phyloP scores from a whole-genome alignment of 352 stramenopile species.

The Phytophthora aleatoria region DNA sequence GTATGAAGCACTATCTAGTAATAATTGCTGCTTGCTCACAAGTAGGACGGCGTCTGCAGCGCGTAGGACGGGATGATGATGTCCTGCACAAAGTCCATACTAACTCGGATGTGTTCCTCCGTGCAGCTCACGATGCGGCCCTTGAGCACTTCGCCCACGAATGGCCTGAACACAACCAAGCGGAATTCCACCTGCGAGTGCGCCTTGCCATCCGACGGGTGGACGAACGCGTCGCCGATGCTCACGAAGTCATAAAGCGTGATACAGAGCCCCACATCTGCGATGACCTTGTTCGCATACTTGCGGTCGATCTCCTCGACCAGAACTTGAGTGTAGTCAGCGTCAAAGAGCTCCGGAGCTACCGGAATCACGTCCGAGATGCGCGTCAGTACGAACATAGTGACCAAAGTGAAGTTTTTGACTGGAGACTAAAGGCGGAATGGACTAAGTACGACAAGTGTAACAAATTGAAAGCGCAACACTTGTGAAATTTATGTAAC shows the following conservation, averaged over 20 bases:
- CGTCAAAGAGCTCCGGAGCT: constrained; percentile 77
- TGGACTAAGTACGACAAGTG: constrained; percentile 10
- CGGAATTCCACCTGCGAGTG: constrained; percentile 91
- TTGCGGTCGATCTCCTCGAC: constrained; percentile 91
- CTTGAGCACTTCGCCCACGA: constrained; percentile 89
- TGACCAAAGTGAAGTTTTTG: constrained; percentile 1
- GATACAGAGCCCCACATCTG: constrained; percentile 87
- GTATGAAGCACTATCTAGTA: too few relatives aligned
- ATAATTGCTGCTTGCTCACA: constrained; percentile 27
- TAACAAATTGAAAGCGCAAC: not conserved
- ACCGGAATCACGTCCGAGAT: constrained; percentile 88
- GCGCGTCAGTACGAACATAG: constrained; percentile 86
- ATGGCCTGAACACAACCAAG: constrained; percentile 89
- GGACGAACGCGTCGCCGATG: constrained; percentile 85
- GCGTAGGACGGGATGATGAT: constrained; percentile 90
- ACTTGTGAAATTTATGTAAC: not conserved
- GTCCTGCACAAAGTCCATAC: constrained; percentile 91
- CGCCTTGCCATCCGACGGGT: constrained; percentile 85
- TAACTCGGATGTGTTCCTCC: constrained; percentile 89
- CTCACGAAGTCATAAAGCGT: constrained; percentile 91
- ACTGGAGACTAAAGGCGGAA: constrained; percentile 14
- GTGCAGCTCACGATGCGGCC: constrained; percentile 90
- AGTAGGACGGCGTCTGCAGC: constrained; percentile 88
- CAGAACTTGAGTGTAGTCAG: constrained; percentile 85
- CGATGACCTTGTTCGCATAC: constrained; percentile 91